A percentile compares a stretch with the other conserved stretches of the same genome.
phyloP scores from a whole-genome alignment of 1,284 basidiomycete species.

The Cutaneotrichosporon cyanovorans region DNA sequence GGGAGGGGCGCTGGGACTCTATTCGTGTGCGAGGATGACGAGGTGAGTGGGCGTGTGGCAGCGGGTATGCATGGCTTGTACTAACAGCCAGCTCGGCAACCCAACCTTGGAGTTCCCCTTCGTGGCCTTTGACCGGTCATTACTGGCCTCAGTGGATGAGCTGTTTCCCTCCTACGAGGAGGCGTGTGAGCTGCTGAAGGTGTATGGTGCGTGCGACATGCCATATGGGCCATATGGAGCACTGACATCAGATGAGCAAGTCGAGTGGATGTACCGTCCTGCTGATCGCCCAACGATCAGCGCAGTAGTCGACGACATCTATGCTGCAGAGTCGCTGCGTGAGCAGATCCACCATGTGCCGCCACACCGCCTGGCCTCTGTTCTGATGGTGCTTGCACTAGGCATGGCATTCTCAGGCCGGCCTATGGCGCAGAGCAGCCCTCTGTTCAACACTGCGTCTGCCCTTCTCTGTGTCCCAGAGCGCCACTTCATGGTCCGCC shows the following conservation, averaged over 20 bases:
- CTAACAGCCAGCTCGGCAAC: conserved; percentile 13
- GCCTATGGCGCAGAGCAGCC: conserved; percentile 9
- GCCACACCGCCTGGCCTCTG: conserved; percentile 14
- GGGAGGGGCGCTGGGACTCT: conserved; percentile 21
- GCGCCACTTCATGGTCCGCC: conserved; percentile 18
- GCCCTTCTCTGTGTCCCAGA: conserved; percentile 15
- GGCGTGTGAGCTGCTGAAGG: conserved; percentile 7
- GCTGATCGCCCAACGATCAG: conserved; percentile 6
- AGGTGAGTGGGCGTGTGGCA: conserved; percentile 2
- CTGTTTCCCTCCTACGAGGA: conserved; percentile 11
- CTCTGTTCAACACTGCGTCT: conserved; percentile 15
- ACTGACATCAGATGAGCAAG: conserved; percentile 10
- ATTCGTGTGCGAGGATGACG: conserved; percentile 17
- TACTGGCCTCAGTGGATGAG: conserved; percentile 9
- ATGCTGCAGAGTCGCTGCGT: conserved; percentile 8
- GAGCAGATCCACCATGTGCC: conserved; percentile 17
- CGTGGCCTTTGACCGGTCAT: conserved; percentile 8
- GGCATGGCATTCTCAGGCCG: conserved; percentile 8
- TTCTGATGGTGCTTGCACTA: conserved; percentile 16
- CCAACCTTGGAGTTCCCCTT: conserved; percentile 13
- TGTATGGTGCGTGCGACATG: conserved; percentile 15
- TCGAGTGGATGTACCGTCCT: conserved; percentile 26
- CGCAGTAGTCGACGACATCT: conserved; percentile 9
- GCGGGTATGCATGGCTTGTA: not conserved
- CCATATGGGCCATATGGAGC: not conserved